A percentile compares a stretch with the other conserved stretches of the same genome.
Conservation (phyloP, 352 stramenopile genomes). For the Phytophthora hybrid region DNA sequence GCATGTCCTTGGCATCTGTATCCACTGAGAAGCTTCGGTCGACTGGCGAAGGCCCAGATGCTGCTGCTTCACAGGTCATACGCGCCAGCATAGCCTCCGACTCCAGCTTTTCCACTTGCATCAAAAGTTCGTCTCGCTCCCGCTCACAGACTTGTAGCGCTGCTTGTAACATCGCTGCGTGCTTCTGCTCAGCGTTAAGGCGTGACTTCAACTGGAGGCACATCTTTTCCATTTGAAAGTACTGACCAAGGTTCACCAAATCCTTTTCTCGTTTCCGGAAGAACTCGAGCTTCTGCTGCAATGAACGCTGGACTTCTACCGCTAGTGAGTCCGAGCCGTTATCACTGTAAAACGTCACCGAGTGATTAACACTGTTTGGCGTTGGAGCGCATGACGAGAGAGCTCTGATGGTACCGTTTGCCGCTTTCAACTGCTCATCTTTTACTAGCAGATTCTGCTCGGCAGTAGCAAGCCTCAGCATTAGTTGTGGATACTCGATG, state of each 20-base stretch:
- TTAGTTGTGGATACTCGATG: slow-evolving; percentile 37
- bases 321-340: slow-evolving; percentile 3
- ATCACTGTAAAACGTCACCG: not conserved
- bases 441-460: slow-evolving; percentile 38
- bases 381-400: slow-evolving; percentile 25
- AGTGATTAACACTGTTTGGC: not conserved
- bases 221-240: slow-evolving; percentile 37
- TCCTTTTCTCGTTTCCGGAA: slow-evolving; percentile 30
- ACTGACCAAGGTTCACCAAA: slow-evolving; percentile 32
- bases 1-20: not conserved
- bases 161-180: slow-evolving; percentile 21
- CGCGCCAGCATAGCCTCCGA: slow-evolving; percentile 17
- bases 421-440: slow-evolving; percentile 35
- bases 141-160: slow-evolving; percentile 28
- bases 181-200: slow-evolving; percentile 28
- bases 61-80: not conserved
- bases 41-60: not conserved
- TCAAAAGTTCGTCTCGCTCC: slow-evolving; percentile 32
- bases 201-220: slow-evolving; percentile 36
- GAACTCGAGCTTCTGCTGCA: slow-evolving; percentile 32
- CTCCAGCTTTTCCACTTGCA: slow-evolving; percentile 41
- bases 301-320: slow-evolving; percentile 26
- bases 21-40: not conserved
- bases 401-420: slow-evolving; percentile 36
- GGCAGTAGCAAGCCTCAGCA: slow-evolving; percentile 25